phyloP scores from a whole-genome alignment of 1,139 yeast species.

The Scheffersomyces stambukii region DNA sequence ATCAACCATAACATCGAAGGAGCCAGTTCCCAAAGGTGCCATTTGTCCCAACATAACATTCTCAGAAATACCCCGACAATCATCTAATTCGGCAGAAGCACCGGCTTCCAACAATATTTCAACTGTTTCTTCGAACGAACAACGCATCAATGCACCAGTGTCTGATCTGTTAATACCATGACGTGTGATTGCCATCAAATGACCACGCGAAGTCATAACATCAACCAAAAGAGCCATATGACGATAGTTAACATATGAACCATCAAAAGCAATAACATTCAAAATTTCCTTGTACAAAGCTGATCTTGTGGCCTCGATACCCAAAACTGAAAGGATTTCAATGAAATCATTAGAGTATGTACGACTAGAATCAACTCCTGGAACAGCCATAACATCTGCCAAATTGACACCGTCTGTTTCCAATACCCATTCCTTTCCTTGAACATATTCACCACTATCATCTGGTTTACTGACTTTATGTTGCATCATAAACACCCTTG shows the following conservation, averaged over 20 bases:
- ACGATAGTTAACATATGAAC: constrained; percentile 98
- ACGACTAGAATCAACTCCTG: constrained; percentile 88
- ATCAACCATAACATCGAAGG: constrained; percentile 93
- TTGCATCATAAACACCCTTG: constrained; percentile 92
- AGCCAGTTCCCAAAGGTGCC: constrained; percentile 99
- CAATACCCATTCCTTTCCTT: constrained; percentile 94
- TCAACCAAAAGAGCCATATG: constrained; percentile 97
- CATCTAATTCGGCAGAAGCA: constrained; percentile 95
- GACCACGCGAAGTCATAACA: constrained; percentile 98
- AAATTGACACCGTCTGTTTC: constrained; percentile 98
- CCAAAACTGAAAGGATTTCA: constrained; percentile 89
- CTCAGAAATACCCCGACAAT: constrained; percentile 97
- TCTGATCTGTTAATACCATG: constrained; percentile 99
- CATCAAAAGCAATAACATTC: constrained; percentile 98
- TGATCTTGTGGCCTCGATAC: constrained; percentile 97
- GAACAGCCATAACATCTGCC: constrained; percentile 91
- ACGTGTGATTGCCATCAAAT: constrained; percentile 97
- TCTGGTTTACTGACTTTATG: constrained; percentile 79
- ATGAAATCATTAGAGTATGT: constrained; percentile 95
- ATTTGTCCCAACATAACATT: constrained; percentile 96
- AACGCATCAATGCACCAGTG: constrained; percentile 98
- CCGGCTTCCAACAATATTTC: constrained; percentile 97
- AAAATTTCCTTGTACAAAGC: constrained; percentile 91
- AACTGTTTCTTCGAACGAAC: constrained; percentile 98
- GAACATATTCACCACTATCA: constrained; percentile 79